Percentiles rank a stretch among this genome's conserved stretches.
These are phyloP conservation scores for Umbelopsis sp. DNA, from an alignment of 371 early-diverging fungal genomes.

Conservation along the genomic window DNA sequence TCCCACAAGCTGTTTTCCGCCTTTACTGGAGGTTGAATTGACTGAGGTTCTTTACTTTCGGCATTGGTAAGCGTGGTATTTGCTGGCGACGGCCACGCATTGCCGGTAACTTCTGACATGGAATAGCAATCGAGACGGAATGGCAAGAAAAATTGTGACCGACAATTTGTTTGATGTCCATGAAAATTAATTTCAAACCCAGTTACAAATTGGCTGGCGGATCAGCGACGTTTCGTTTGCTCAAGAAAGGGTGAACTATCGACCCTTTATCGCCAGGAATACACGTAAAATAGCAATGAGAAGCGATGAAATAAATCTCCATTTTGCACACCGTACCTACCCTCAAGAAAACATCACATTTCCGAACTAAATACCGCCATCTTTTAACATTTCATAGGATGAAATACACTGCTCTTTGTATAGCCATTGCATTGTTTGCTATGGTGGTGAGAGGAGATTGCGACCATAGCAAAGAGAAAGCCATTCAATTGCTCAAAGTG, in stretches of 20 bases:
- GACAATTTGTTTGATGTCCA: not conserved
- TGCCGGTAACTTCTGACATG: conserved; percentile 14
- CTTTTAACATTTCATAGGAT: no score
- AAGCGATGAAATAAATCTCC: not conserved
- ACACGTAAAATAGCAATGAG: not conserved
- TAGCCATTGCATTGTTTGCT: no score
- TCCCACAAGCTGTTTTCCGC: conserved; percentile 25
- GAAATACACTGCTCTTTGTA: no score
- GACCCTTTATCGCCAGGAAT: not conserved
- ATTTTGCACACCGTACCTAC: no score
- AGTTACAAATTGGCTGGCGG: not conserved
- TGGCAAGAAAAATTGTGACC: not conserved
- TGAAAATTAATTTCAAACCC: not conserved
- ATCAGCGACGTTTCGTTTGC: not conserved
- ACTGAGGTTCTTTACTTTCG: not conserved
- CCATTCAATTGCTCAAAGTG: not conserved
- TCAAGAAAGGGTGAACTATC: not conserved
- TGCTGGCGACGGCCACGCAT: not conserved
- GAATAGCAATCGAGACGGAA: not conserved
- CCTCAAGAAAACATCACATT: no score
- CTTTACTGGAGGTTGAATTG: not conserved
- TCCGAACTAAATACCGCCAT: no score
- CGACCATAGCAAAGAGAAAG: no score
- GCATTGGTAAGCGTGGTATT: no score
- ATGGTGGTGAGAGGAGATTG: no score